Conservation (phyloP, 345 rosid species). For the Sapria himalayana region DNA sequence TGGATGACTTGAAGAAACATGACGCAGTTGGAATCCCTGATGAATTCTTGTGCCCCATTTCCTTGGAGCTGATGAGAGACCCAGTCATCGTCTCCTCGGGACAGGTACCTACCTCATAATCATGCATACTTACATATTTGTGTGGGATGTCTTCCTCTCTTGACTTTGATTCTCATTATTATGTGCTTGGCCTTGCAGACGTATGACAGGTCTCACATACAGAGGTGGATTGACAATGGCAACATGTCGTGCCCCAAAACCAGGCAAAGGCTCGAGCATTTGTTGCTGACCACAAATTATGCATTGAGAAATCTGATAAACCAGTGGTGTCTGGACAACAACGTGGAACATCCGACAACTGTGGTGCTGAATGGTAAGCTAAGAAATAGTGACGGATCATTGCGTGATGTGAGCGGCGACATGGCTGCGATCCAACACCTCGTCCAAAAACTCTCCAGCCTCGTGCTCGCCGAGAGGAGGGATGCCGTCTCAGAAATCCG, state of each 20-base stretch:
- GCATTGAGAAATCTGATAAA: constrained; percentile 65
- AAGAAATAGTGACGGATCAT: constrained; percentile 42
- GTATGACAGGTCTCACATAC: constrained; percentile 81
- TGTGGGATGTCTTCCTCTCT: not conserved
- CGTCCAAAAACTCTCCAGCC: constrained; percentile 45
- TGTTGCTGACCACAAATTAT: constrained; percentile 69
- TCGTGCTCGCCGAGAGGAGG: constrained; percentile 29
- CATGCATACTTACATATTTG: not conserved
- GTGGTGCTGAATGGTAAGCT: constrained; percentile 36
- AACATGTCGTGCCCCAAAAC: constrained; percentile 85
- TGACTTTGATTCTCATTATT: constrained; percentile 4
- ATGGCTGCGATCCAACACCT: constrained; percentile 47
- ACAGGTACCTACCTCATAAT: constrained; percentile 26
- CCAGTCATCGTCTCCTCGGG: constrained; percentile 94
- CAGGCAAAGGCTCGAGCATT: constrained; percentile 66
- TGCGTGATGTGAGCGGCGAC: constrained; percentile 41
- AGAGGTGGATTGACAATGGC: constrained; percentile 91
- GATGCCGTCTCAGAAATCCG: constrained; percentile 55
- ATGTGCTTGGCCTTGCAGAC: too few relatives aligned
- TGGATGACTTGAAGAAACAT: constrained; percentile 32
- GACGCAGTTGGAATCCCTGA: constrained; percentile 38
- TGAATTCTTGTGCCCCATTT: constrained; percentile 79
- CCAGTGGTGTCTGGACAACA: constrained; percentile 61
- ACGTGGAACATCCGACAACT: constrained; percentile 51
- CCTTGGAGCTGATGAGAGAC: constrained; percentile 84